Evolutionary conservation across 169 alveolate genomes (phyloP), one percentile per base, ranked within the genome.

Genomic region (Eimeria acervulina): DNA sequence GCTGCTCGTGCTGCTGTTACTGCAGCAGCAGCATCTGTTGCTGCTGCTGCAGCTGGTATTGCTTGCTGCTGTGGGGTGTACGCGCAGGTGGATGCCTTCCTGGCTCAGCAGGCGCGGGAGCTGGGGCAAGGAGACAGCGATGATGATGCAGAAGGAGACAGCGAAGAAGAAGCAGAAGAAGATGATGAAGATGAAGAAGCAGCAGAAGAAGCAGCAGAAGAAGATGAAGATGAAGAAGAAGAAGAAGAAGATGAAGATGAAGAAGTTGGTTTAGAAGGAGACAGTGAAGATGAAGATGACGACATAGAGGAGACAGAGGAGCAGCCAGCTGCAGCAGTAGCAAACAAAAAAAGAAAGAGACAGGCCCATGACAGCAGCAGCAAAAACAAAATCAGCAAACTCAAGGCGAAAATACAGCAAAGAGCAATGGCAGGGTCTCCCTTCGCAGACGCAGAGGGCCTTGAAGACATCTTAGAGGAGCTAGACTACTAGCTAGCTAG

Each of bases 31-130:
- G 55, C 36, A 3, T 7, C 44, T 28, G 55, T 36, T 28, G 33
- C 15, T 33, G 33, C n/a, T 28, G n/a, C 28, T 19, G 47, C 55
- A 7, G 85, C 55, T 5, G 31, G 31, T 74, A 59, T 12, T 28
- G 81, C 42, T 36, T 10, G 42, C 81, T 28, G 66, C 13, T 36
- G 81, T 28, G 3, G 81, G 44, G 38, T 70, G 81, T 70, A 28
- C 36, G 15, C 26, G 81, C 85, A 74, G 85, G 85, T 74, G 59
- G 85, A 74, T 40, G 85, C 85, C 55, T 74, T 74, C 85, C 31
- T 74, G 28, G 85, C 6, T 55, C 21, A 74, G 85, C 85, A 74
- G 59, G 85, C 85, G 4, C 31, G 55, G 26, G 55, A 74, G 59
- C 28, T 74, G 13, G 85, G 59, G 52, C 59, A 59, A 28, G 85